phyloP scores from a whole-genome alignment of 768 basidiomycete species.

The Trametes cingulata region DNA sequence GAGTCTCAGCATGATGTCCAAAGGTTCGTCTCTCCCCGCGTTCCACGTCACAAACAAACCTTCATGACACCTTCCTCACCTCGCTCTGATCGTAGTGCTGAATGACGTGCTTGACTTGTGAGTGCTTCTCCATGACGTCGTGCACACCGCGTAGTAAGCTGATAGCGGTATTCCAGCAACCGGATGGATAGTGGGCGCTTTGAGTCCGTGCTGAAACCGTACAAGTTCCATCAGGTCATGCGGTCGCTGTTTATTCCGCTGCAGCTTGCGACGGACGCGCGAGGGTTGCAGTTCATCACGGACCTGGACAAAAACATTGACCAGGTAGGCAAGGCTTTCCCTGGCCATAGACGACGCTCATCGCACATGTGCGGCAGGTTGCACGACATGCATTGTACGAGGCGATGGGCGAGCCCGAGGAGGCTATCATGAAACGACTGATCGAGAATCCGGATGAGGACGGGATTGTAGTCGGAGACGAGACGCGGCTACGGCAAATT shows the following conservation, averaged over 20 bases:
- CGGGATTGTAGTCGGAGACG: slow-evolving; percentile 81
- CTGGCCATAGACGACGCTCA: too few species aligned
- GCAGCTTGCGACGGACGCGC: slow-evolving; percentile 65
- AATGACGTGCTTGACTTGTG: slow-evolving; percentile 84
- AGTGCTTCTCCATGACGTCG: slow-evolving; percentile 27
- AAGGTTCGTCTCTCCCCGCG: slow-evolving; percentile 46
- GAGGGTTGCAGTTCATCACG: slow-evolving; percentile 64
- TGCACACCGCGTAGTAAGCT: too few species aligned
- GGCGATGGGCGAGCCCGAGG: slow-evolving; percentile 53
- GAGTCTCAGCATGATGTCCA: slow-evolving; percentile 86
- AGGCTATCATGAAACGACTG: slow-evolving; percentile 43
- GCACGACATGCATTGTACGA: slow-evolving; percentile 61
- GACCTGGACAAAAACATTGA: slow-evolving; percentile 71
- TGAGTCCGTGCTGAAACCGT: slow-evolving; percentile 68
- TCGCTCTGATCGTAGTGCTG: slow-evolving; percentile 44
- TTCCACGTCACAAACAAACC: background rate
- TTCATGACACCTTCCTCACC: background rate
- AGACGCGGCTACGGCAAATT: slow-evolving; percentile 77
- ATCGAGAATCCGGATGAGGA: slow-evolving; percentile 50
- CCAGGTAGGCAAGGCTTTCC: slow-evolving; percentile 45
- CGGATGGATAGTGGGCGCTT: slow-evolving; percentile 88
- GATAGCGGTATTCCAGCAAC: too few species aligned
- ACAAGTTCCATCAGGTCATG: slow-evolving; percentile 77
- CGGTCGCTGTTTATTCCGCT: slow-evolving; percentile 72
- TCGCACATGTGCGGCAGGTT: slow-evolving; percentile 38